Evolutionary conservation across 257 asterid genomes (phyloP).

Genomic region (Solanum acaule): DNA sequence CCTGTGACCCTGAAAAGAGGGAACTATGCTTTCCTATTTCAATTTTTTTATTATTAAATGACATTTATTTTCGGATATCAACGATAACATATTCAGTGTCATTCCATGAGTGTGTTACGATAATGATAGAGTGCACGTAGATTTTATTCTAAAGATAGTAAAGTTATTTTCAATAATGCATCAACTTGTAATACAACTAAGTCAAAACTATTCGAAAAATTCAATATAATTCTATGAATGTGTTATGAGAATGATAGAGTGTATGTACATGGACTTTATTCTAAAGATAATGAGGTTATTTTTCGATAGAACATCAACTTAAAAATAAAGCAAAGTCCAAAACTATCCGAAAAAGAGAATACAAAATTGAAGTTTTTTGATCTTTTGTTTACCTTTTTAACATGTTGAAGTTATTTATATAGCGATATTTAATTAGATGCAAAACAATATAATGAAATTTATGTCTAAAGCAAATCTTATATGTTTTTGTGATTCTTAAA

Average conservation of each 20-base stretch:
- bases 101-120: background rate
- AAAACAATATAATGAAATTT: background rate
- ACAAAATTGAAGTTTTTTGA: background rate
- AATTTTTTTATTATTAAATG: background rate
- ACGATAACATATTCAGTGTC: background rate
- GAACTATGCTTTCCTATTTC: background rate
- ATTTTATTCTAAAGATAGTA: background rate
- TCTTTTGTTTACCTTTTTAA: background rate
- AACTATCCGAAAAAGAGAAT: background rate
- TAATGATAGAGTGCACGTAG: background rate
- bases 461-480: background rate
- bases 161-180: background rate
- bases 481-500: background rate
- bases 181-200: background rate
- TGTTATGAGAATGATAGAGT: background rate
- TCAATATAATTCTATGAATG: background rate
- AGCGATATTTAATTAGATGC: background rate
- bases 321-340: background rate
- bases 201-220: background rate
- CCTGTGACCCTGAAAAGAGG: conserved; percentile 16
- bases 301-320: background rate
- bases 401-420: background rate
- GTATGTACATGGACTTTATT: no score
- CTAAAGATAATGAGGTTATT: background rate
- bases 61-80: background rate